These are phyloP conservation scores for Arabis hirsuta DNA, from an alignment of 345 rosid genomes.

Conservation along the genomic window DNA sequence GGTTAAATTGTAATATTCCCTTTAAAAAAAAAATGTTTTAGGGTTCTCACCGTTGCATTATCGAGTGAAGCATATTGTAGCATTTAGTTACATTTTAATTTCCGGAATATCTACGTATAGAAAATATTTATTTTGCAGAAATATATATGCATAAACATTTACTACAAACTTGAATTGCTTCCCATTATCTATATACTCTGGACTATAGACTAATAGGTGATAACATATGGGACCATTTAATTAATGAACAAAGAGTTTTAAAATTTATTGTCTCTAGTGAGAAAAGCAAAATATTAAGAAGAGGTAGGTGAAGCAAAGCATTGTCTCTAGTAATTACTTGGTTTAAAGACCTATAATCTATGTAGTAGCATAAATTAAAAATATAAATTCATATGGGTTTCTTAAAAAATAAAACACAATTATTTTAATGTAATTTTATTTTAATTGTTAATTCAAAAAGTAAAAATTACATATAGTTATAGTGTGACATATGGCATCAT, in stretches of 20 bases:
- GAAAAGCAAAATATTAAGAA: slow-evolving; percentile 25
- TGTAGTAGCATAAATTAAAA: not conserved
- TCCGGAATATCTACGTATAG: not conserved
- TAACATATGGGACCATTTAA: slow-evolving; percentile 43
- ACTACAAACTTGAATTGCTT: slow-evolving; percentile 25
- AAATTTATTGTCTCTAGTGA: slow-evolving; percentile 32
- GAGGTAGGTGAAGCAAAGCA: slow-evolving; percentile 31
- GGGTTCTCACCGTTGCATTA: slow-evolving; percentile 4
- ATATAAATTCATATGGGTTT: not conserved
- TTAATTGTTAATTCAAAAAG: no score
- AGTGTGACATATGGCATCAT: no score
- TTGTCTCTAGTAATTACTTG: slow-evolving; percentile 30
- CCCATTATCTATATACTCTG: slow-evolving; percentile 4
- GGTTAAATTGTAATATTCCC: not conserved
- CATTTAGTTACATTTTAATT: not conserved
- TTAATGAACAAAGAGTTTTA: slow-evolving; percentile 27
- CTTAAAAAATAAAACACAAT: no score
- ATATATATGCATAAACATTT: slow-evolving; percentile 7
- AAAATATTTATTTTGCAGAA: not conserved
- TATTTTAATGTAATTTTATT: no score
- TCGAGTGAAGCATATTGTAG: not conserved
- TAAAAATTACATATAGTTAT: no score
- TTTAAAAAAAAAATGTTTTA: not conserved
- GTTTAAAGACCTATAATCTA: not conserved
- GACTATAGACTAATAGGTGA: slow-evolving; percentile 8